Conservation (phyloP, 345 rosid species). For the Eucalyptus cloeziana region DNA sequence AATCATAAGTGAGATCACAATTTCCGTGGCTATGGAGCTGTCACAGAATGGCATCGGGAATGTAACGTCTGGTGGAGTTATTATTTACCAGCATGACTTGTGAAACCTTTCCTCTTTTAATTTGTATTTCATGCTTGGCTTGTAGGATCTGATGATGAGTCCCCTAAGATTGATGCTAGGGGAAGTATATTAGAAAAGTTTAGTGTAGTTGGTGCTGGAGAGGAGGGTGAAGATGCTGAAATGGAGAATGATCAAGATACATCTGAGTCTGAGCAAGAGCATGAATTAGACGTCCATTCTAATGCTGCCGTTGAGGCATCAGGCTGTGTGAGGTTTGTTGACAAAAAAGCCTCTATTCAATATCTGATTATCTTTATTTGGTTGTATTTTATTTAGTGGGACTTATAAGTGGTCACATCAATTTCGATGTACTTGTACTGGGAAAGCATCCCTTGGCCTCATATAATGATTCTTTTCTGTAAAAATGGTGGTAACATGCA, state of each 20-base stretch:
- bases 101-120: neutral
- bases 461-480: neutral
- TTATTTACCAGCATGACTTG: neutral
- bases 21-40: neutral
- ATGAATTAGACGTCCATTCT: neutral
- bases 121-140: neutral
- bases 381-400: neutral
- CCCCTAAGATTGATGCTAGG: neutral
- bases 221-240: neutral
- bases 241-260: neutral
- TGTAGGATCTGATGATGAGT: slow-evolving; percentile 19
- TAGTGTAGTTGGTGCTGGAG: neutral
- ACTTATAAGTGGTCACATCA: neutral
- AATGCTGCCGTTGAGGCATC: neutral
- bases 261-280: neutral
- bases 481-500: neutral
- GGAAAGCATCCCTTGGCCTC: neutral
- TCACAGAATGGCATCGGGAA: neutral
- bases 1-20: neutral
- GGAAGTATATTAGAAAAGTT: neutral
- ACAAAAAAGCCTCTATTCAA: neutral
- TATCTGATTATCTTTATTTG: neutral
- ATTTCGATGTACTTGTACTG: neutral
- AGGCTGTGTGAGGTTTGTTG: neutral
- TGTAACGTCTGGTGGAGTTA: neutral